Conservation (phyloP, 768 basidiomycete species). For the Artomyces pyxidatus region DNA sequence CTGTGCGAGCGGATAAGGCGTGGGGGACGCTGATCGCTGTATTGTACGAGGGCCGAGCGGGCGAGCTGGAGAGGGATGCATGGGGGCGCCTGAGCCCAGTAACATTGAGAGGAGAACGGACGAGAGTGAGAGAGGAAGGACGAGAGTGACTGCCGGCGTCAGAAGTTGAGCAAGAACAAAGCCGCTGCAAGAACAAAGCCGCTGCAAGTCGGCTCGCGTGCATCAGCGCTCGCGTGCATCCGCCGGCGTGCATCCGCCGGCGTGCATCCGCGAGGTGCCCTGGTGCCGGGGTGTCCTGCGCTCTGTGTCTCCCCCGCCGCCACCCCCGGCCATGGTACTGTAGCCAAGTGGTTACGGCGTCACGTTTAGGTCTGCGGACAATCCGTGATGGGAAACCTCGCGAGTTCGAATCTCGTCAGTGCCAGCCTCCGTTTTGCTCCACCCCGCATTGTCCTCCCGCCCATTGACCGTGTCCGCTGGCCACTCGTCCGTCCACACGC, state of each 20-base stretch:
- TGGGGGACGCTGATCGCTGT: conserved; percentile 36
- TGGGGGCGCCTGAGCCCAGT: conserved; percentile 13
- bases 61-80: conserved; percentile 25
- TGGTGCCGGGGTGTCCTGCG: too few species aligned
- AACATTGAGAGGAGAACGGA: conserved; percentile 5
- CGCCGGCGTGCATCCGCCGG: too few species aligned
- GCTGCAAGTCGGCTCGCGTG: too few species aligned
- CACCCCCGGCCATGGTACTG: too few species aligned
- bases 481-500: too few species aligned
- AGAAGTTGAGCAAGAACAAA: background rate
- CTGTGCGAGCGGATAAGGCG: conserved; percentile 24
- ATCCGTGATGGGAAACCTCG: conserved; percentile 53
- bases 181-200: too few species aligned
- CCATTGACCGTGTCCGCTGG: too few species aligned
- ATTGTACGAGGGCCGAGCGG: conserved; percentile 45
- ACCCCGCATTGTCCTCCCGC: too few species aligned
- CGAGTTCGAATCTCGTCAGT: conserved; percentile 57
- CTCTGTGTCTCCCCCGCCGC: too few species aligned
- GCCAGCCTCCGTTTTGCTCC: too few species aligned
- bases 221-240: too few species aligned
- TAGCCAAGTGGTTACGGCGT: conserved; percentile 56
- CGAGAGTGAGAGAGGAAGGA: background rate
- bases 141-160: background rate
- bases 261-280: too few species aligned
- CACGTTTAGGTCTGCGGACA: conserved; percentile 40